Evolutionary conservation across 371 early-diverging fungal species (phyloP), one percentile per base, ranked within the genome.

Genomic region (Haplosporangium sp.): DNA sequence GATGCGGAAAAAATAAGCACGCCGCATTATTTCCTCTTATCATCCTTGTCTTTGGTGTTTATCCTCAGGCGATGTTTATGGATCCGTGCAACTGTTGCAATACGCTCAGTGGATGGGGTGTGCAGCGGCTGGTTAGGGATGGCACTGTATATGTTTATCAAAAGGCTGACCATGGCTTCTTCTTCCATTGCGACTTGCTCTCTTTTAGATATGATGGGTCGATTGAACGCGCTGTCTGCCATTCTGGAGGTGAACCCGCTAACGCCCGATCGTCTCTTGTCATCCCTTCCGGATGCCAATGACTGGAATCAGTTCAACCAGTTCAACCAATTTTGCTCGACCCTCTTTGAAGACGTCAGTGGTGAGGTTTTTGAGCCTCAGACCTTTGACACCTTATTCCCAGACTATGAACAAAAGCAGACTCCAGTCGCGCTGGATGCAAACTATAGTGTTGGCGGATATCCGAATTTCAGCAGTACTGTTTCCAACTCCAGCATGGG

Each of bases 141-240:
- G n/a, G n/a, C n/a, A n/a, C n/a, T n/a, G n/a, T n/a, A n/a, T n/a
- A n/a, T 67, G 46, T 64, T 55, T 55, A 47, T 55, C 47, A 38
- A 64, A 45, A 13, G 48, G 13, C 59, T 70, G 55, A 59, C 56
- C 41, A n/a, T 58, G 9, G 50, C 21, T 60, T 57, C 29, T 23
- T 36, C 20, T 64, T 29, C 21, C 46, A 46, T 40, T 42, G 14
- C 52, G 40, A 21, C 56, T 53, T 64, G 8, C 9, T 18, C n/a
- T 16, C 38, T 21, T 59, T 53, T 81, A 86, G 89, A 86, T 41
- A 85, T 89, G 86, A 83, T 84, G 69, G 73, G 82, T 43, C 75
- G 83, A 21, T 62, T 89, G 46, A 82, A 86, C 60, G 77, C 83
- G 18, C 76, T 86, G 16, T 70, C 64, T 40, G 59, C 75, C 10